These are phyloP conservation scores for Mycosphaerelloides madeirae DNA, from an alignment of 2,329 filamentous ascomycete species.

Conservation along the genomic window DNA sequence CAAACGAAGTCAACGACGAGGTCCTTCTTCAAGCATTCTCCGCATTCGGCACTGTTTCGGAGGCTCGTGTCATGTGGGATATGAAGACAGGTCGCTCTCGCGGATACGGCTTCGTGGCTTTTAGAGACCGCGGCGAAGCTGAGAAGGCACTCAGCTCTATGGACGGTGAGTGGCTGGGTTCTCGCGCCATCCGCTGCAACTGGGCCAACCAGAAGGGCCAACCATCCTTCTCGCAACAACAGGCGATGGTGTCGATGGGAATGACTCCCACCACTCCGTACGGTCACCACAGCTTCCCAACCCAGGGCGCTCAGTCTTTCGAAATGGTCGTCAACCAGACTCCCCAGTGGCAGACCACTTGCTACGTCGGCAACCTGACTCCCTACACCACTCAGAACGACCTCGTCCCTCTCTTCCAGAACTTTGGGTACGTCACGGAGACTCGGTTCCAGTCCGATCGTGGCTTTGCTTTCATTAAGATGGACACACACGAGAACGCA, in stretches of 20 bases:
- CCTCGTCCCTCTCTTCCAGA: slow-evolving; percentile 95
- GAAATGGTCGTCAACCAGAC: slow-evolving; percentile 96
- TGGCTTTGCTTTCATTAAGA: slow-evolving; percentile 98
- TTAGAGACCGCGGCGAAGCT: slow-evolving; percentile 86
- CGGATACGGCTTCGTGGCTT: slow-evolving; percentile 96
- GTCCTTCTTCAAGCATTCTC: slow-evolving; percentile 90
- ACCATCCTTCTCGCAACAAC: slow-evolving; percentile 95
- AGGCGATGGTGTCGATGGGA: slow-evolving; percentile 94
- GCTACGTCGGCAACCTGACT: slow-evolving; percentile 95
- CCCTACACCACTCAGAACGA: slow-evolving; percentile 97
- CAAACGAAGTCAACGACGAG: slow-evolving; percentile 98
- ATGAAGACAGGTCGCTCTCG: slow-evolving; percentile 99
- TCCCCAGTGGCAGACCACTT: slow-evolving; percentile 95
- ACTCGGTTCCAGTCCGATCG: slow-evolving; percentile 97
- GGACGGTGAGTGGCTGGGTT: slow-evolving; percentile 99
- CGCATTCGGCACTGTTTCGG: slow-evolving; percentile 90
- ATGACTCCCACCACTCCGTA: slow-evolving; percentile 97
- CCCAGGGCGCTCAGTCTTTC: slow-evolving; percentile 93
- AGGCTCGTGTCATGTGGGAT: slow-evolving; percentile 99
- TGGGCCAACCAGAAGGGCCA: slow-evolving; percentile 99
- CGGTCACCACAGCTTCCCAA: slow-evolving; percentile 88
- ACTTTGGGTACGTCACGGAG: slow-evolving; percentile 96
- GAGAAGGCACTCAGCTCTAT: slow-evolving; percentile 96
- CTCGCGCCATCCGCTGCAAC: slow-evolving; percentile 96
- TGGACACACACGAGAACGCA: slow-evolving; percentile 97